Conservation (phyloP, 106 monocot genomes). For the Posidonia australis region DNA sequence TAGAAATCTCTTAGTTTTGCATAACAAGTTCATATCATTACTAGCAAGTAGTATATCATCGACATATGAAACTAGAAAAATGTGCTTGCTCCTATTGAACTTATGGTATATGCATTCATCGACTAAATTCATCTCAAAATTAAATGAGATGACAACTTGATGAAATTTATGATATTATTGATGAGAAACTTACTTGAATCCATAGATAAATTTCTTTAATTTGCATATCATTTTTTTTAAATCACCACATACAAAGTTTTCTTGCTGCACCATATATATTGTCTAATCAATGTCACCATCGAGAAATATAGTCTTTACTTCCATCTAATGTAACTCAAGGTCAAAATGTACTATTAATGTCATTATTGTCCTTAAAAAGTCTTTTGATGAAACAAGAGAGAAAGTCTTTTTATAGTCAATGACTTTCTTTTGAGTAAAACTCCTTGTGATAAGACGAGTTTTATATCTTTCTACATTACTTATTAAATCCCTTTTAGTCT, state of each 20-base stretch:
- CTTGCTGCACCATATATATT: constrained; percentile 9
- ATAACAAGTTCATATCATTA: background rate
- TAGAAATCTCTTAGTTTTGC: constrained; percentile 6
- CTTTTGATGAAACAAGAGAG: constrained; percentile 1
- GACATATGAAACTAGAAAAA: constrained; percentile 4
- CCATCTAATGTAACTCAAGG: constrained; percentile 6
- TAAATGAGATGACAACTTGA: no score
- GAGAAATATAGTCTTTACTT: constrained; percentile 9
- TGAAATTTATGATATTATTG: no score
- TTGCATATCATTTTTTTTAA: no score
- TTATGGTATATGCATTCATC: constrained; percentile 10
- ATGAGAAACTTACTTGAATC: no score
- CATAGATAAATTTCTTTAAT: no score
- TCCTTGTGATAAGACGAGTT: background rate
- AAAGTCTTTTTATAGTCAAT: constrained; percentile 11
- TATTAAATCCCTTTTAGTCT: background rate
- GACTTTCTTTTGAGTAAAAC: constrained; percentile 6
- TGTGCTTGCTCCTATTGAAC: background rate
- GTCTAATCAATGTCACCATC: constrained; percentile 9
- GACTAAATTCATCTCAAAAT: no score
- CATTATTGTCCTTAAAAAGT: constrained; percentile 7
- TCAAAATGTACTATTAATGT: background rate
- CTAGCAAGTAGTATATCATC: constrained; percentile 10
- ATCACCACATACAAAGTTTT: constrained; percentile 11
- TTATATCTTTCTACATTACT: constrained; percentile 12